These are phyloP conservation scores for Podospora sp. DNA, from an alignment of 495 filamentous ascomycete species.

Conservation along the genomic window DNA sequence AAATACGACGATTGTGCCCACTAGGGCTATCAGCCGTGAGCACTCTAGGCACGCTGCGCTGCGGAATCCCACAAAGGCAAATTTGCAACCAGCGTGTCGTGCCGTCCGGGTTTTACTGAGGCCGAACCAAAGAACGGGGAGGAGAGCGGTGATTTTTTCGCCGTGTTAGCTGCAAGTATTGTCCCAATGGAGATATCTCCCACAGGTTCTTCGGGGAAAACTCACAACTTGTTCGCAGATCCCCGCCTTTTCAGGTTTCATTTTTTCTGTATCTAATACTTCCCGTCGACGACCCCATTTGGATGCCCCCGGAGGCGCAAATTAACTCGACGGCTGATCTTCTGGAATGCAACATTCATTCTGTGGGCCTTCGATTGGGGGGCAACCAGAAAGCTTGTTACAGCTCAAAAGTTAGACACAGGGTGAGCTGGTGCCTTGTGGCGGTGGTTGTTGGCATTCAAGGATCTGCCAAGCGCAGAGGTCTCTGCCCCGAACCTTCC, in stretches of 20 bases:
- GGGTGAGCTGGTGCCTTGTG: slow-evolving; percentile 1
- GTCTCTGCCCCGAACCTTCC: too few species aligned
- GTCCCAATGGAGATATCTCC: slow-evolving; percentile 14
- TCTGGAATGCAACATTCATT: slow-evolving; percentile 6
- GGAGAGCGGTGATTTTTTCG: not conserved
- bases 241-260: not conserved
- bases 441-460: too few species aligned
- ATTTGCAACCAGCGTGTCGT: slow-evolving; percentile 2
- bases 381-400: slow-evolving; percentile 1
- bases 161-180: not conserved
- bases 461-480: too few species aligned
- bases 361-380: not conserved
- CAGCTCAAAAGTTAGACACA: slow-evolving; percentile 6
- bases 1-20: not conserved
- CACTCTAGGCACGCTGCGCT: not conserved
- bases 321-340: not conserved
- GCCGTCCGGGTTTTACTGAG: slow-evolving; percentile 3
- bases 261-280: not conserved
- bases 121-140: slow-evolving; percentile 10
- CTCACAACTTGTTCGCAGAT: not conserved
- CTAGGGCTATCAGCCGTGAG: not conserved
- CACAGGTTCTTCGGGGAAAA: too few species aligned
- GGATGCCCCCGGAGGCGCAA: too few species aligned
- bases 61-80: not conserved
- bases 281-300: not conserved